A percentile compares a stretch with the other conserved stretches of the same genome.
phyloP scores from a whole-genome alignment of 2,329 filamentous ascomycete species.

The Sporothrix protearum region DNA sequence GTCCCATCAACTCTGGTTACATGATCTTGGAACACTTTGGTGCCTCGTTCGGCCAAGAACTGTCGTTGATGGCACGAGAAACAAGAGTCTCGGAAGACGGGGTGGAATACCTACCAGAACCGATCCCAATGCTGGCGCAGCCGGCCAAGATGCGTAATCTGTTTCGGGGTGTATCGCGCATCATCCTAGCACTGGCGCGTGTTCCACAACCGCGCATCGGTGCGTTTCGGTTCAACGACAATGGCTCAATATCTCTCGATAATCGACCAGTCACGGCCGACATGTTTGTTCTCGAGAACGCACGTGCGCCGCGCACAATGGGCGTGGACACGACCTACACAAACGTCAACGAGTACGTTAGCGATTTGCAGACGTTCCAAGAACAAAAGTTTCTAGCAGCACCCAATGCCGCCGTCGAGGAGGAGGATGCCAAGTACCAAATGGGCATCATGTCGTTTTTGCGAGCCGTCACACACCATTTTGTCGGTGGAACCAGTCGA shows the following conservation, averaged over 20 bases:
- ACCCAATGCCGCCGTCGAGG: conserved; percentile 30
- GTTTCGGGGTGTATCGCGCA: conserved; percentile 21
- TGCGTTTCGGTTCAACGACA: conserved; percentile 30
- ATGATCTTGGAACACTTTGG: conserved; percentile 23
- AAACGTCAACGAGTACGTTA: conserved; percentile 32
- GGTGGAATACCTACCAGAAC: conserved; percentile 1
- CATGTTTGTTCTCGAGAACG: conserved; percentile 36
- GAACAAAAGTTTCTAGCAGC: conserved; percentile 32
- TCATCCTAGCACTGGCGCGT: conserved; percentile 35
- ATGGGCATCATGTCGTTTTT: conserved; percentile 30
- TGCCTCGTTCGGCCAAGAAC: conserved; percentile 11
- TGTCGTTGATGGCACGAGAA: conserved; percentile 7
- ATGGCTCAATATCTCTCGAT: conserved; percentile 29
- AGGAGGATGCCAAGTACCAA: conserved; percentile 31
- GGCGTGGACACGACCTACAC: conserved; percentile 34
- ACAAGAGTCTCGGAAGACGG: neutral
- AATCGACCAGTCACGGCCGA: conserved; percentile 28
- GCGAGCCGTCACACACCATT: conserved; percentile 11
- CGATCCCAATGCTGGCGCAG: neutral
- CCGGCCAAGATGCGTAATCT: conserved; percentile 22
- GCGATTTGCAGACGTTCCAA: conserved; percentile 33
- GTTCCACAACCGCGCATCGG: conserved; percentile 34
- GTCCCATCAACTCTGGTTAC: conserved; percentile 15
- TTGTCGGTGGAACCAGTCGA: neutral
- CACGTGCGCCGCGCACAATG: conserved; percentile 35